Percentiles rank a stretch among this genome's conserved stretches.
phyloP scores from a whole-genome alignment of 1,284 basidiomycete genomes.

The Pascua sp. region DNA sequence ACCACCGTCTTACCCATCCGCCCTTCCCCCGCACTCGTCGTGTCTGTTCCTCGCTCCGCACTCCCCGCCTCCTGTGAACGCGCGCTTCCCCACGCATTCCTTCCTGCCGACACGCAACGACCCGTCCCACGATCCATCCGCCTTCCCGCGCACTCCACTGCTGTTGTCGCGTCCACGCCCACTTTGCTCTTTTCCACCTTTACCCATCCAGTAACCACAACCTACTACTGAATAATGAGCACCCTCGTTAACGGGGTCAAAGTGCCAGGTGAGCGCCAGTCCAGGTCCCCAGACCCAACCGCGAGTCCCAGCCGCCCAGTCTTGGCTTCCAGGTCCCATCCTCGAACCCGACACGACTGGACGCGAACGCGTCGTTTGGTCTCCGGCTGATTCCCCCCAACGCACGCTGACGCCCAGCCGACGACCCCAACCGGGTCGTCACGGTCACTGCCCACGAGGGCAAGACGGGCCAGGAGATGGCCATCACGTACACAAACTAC shows the following conservation, averaged over 20 bases:
- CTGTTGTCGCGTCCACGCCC: too few relatives aligned
- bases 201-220: not conserved
- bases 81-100: too few relatives aligned
- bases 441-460: constrained; percentile 93
- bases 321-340: too few relatives aligned
- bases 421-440: constrained; percentile 92
- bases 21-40: not conserved
- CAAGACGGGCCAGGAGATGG: constrained; percentile 81
- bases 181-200: not conserved
- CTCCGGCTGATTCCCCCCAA: too few relatives aligned
- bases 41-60: not conserved
- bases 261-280: constrained; percentile 82
- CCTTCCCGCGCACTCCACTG: not conserved
- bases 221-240: constrained; percentile 12
- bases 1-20: too few relatives aligned
- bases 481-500: constrained; percentile 93
- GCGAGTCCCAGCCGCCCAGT: too few relatives aligned
- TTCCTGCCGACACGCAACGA: not conserved
- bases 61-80: too few relatives aligned
- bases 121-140: not conserved
- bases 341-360: too few relatives aligned
- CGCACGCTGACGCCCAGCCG: constrained; percentile 50
- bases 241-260: constrained; percentile 76
- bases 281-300: too few relatives aligned
- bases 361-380: too few relatives aligned